A percentile compares a stretch with the other conserved stretches of the same genome.
phyloP scores from a whole-genome alignment of 75 land plant genomes.

The Azolla pinnata region DNA sequence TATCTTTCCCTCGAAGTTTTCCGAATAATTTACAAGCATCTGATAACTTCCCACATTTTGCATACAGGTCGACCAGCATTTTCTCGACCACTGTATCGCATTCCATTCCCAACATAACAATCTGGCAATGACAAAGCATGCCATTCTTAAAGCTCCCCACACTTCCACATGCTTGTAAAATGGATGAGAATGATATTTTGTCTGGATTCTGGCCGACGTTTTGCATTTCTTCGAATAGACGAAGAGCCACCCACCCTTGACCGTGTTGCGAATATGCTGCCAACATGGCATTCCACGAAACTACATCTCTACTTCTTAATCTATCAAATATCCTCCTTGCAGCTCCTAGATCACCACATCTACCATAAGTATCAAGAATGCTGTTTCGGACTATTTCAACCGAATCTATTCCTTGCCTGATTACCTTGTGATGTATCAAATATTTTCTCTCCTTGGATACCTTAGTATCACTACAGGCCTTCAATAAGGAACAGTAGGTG shows the following conservation, averaged over 20 bases:
- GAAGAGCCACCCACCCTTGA: slow-evolving; percentile 13
- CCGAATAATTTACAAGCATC: slow-evolving; percentile 19
- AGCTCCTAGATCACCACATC: slow-evolving; percentile 22
- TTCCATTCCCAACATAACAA: slow-evolving; percentile 17
- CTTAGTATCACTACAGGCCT: slow-evolving; percentile 29
- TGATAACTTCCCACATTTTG: slow-evolving; percentile 33
- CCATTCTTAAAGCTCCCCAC: slow-evolving; percentile 21
- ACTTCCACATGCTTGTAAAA: slow-evolving; percentile 39
- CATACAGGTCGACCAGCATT: slow-evolving; percentile 43
- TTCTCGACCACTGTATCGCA: slow-evolving; percentile 28
- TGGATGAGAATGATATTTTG: slow-evolving; percentile 21
- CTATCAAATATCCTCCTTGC: slow-evolving; percentile 20
- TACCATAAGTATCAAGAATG: slow-evolving; percentile 38
- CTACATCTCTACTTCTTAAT: slow-evolving; percentile 22
- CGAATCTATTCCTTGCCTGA: not conserved
- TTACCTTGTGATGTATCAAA: not conserved
- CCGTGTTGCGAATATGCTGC: slow-evolving; percentile 27
- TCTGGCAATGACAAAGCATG: slow-evolving; percentile 28
- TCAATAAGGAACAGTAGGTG: slow-evolving; percentile 26
- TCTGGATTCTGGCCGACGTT: slow-evolving; percentile 23
- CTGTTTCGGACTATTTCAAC: slow-evolving; percentile 19
- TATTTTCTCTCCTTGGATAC: not conserved
- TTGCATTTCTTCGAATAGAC: slow-evolving; percentile 27
- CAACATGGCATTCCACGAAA: slow-evolving; percentile 35
- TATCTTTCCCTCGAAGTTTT: slow-evolving; percentile 15